Evolutionary conservation across 768 basidiomycete species (phyloP).

Genomic region (Tulasnella sp.): DNA sequence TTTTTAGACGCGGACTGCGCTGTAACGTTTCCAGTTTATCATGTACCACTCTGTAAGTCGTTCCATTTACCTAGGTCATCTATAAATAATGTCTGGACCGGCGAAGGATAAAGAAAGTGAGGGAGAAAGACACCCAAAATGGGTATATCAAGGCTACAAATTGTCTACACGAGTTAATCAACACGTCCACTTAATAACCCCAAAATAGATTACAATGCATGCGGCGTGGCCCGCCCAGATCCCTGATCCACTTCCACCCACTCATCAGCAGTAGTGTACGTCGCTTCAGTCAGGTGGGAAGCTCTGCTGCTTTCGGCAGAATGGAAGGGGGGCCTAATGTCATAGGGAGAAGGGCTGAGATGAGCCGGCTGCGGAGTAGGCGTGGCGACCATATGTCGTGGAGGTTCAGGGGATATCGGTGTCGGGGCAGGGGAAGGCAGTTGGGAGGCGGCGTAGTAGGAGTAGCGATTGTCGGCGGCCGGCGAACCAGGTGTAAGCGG

Average conservation of each 20-base stretch:
- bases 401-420: constrained; percentile 2
- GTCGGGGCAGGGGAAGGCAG: constrained; percentile 7
- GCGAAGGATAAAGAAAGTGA: neutral
- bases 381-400: neutral
- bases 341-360: neutral
- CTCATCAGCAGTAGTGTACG: constrained; percentile 20
- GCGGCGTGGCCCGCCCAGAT: neutral
- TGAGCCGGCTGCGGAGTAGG: constrained; percentile 14
- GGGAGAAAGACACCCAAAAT: neutral
- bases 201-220: constrained; percentile 12
- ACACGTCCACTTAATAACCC: constrained; percentile 9
- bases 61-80: neutral
- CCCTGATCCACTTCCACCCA: constrained; percentile 13
- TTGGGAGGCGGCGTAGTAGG: constrained; percentile 23
- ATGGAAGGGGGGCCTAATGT: neutral
- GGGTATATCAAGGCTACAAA: constrained; percentile 9
- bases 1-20: neutral
- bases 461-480: neutral
- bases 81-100: neutral
- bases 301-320: neutral
- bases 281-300: neutral
- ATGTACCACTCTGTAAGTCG: neutral
- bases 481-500: neutral
- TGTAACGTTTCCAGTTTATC: neutral
- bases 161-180: neutral